Evolutionary conservation across 2,329 filamentous ascomycete species (phyloP), one percentile per base, ranked within the genome.

Genomic region (Alternaria infectoria): DNA sequence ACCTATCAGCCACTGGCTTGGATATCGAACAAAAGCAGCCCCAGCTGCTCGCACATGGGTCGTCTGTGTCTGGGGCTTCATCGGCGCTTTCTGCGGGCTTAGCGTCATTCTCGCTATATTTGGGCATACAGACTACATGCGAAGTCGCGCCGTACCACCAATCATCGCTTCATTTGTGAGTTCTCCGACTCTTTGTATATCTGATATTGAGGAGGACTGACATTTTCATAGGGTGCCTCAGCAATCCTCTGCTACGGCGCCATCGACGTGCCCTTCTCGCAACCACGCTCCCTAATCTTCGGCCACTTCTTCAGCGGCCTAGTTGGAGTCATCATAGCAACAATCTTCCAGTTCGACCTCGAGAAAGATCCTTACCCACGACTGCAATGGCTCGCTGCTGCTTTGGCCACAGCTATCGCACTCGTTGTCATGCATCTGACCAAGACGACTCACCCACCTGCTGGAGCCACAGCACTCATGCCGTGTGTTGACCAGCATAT

Each of bases 1-100:
- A 59, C 86, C 86, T 1, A 73, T 95, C 25, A 86, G 91, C n/a
- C 87, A 88, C 70, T 90, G 92, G 74, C 81, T 96, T 6, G 83
- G 83, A 44, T 79, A 82, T 56, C 76, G 82, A 26, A 68, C 73
- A 15, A 65, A 74, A 32, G 64, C 76, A 10, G 56, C 67, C n/a
- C 59, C 73, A 32, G 68, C 76, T 7, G 73, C 75, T 13, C 71
- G 62, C 67, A 62, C 68, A 64, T 65, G 69, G 76, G n/a, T 70
- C 72, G 36, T 82, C 46, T 83, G 78, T 65, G 62, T 81, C 8
- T 80, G 80, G 69, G 80, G 81, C 3, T 81, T 83, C 57, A 63
- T 83, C 25, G 82, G 81, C n/a, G 79, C 81, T 8, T 78, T 83
- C 59, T 74, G 77, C 10, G 82, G 81, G 6, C 72, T 84, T 26